These are phyloP conservation scores for Leptomonas seymouri DNA, from an alignment of 208 protist genomes.

Conservation along the genomic window DNA sequence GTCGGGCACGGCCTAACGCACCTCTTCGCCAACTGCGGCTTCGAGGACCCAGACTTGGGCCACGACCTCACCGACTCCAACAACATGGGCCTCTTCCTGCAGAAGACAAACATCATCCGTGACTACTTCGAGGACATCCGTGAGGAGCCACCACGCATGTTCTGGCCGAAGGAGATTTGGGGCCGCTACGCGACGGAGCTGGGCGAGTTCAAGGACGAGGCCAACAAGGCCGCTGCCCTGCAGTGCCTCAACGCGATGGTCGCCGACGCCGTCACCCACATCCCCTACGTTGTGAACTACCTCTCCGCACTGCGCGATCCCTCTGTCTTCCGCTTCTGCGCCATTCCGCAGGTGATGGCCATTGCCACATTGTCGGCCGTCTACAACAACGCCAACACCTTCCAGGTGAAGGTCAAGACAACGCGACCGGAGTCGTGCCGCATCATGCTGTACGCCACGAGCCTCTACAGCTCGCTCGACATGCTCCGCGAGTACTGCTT, in stretches of 20 bases:
- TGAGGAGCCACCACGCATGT: conserved; percentile 91
- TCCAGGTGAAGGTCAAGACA: conserved; percentile 94
- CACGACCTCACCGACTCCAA: conserved; percentile 81
- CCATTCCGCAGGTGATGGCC: conserved; percentile 98
- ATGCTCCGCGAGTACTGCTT: conserved; percentile 52
- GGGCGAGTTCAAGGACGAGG: conserved; percentile 51
- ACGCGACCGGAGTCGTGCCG: conserved; percentile 75
- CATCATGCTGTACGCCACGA: conserved; percentile 55
- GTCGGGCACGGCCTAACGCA: conserved; percentile 95
- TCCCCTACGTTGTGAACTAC: conserved; percentile 90
- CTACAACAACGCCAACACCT: conserved; percentile 95
- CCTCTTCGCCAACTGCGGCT: conserved; percentile 87
- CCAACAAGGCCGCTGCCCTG: conserved; percentile 62
- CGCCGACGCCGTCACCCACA: conserved; percentile 92
- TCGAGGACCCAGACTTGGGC: conserved; percentile 74
- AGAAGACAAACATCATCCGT: conserved; percentile 98
- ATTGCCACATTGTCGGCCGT: conserved; percentile 93
- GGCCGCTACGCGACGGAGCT: conserved; percentile 73
- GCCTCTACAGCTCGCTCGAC: conserved; percentile 39
- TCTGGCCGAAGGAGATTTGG: conserved; percentile 95
- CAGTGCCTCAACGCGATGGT: conserved; percentile 95
- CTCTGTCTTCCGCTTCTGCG: conserved; percentile 95
- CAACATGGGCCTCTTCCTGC: conserved; percentile 97
- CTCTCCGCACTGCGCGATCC: conserved; percentile 75
- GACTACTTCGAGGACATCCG: conserved; percentile 97